Evolutionary conservation across 345 rosid genomes (phyloP).

Genomic region (Moricandia arvensis): DNA sequence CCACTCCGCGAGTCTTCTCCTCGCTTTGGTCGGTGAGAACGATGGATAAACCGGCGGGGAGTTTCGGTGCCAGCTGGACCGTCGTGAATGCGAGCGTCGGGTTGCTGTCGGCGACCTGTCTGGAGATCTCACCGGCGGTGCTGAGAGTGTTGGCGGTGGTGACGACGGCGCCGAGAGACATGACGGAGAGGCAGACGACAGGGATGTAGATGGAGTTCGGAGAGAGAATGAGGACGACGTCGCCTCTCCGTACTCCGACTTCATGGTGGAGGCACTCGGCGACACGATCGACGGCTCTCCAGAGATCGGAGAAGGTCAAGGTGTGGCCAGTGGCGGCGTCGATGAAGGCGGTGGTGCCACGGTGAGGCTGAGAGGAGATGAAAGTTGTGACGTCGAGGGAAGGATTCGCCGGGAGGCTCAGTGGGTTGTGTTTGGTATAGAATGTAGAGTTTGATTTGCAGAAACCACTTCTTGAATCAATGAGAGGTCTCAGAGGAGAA

Average conservation of each 20-base stretch:
- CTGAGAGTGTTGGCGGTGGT: slow-evolving; percentile 86
- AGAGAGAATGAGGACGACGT: slow-evolving; percentile 72
- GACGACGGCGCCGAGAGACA: slow-evolving; percentile 84
- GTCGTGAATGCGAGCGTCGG: slow-evolving; percentile 65
- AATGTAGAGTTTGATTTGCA: slow-evolving; percentile 51
- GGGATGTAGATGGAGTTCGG: slow-evolving; percentile 80
- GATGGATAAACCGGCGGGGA: slow-evolving; percentile 44
- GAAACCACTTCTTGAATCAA: slow-evolving; percentile 57
- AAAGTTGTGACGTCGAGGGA: slow-evolving; percentile 67
- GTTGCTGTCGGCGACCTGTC: slow-evolving; percentile 61
- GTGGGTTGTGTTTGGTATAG: slow-evolving; percentile 62
- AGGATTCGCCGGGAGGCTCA: slow-evolving; percentile 49
- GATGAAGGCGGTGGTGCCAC: slow-evolving; percentile 64
- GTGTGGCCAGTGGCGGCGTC: slow-evolving; percentile 66
- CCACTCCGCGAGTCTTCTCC: not conserved
- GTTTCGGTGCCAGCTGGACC: slow-evolving; percentile 48
- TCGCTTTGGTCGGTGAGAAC: slow-evolving; percentile 37
- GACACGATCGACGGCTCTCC: slow-evolving; percentile 69
- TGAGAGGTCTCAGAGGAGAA: not conserved
- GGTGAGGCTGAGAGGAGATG: slow-evolving; percentile 74
- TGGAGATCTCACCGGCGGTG: slow-evolving; percentile 66
- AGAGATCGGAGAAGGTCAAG: slow-evolving; percentile 60
- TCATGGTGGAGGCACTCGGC: slow-evolving; percentile 47
- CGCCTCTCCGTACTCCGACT: slow-evolving; percentile 64
- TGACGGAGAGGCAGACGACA: slow-evolving; percentile 68